Evolutionary conservation across 371 early-diverging fungal genomes (phyloP).

Genomic region (Apophysomyces sp.): DNA sequence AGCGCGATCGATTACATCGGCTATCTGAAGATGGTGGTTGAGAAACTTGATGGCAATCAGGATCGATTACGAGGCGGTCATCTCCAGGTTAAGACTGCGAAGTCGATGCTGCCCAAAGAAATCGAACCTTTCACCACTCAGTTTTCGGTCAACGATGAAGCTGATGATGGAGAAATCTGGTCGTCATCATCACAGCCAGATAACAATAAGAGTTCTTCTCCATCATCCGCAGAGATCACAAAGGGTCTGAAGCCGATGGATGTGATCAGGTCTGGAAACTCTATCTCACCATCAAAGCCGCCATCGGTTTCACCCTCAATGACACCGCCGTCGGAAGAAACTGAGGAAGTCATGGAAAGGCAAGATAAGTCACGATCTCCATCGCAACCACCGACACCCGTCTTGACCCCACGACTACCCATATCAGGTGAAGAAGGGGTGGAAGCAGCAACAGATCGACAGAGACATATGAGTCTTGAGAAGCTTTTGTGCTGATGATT

Average conservation of each 20-base stretch:
- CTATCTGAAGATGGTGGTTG: conserved; percentile 50
- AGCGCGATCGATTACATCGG: conserved; percentile 73
- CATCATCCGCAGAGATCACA: neutral
- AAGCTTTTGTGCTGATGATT: conserved; percentile 12
- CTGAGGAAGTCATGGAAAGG: neutral
- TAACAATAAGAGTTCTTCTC: neutral
- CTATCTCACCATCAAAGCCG: conserved; percentile 1
- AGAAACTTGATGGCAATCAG: conserved; percentile 38
- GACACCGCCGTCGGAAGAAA: conserved; percentile 1
- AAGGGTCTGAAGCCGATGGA: conserved; percentile 33
- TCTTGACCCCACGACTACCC: conserved; percentile 6
- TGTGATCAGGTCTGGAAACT: conserved; percentile 19
- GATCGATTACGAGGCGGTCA: conserved; percentile 8
- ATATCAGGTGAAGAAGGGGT: neutral
- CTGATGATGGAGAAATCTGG: neutral
- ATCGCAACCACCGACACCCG: conserved; percentile 11
- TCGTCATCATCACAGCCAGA: neutral
- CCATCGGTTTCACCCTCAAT: conserved; percentile 1
- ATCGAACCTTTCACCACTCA: conserved; percentile 44
- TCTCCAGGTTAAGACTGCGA: conserved; percentile 22
- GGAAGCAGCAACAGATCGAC: neutral
- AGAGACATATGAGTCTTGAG: conserved; percentile 17
- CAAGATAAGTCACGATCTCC: conserved; percentile 1
- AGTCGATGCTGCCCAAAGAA: conserved; percentile 45
- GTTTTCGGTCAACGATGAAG: conserved; percentile 23